phyloP scores from a whole-genome alignment of 129 eudicot genomes.

The sunflower (Helianthus annuus) region DNA sequence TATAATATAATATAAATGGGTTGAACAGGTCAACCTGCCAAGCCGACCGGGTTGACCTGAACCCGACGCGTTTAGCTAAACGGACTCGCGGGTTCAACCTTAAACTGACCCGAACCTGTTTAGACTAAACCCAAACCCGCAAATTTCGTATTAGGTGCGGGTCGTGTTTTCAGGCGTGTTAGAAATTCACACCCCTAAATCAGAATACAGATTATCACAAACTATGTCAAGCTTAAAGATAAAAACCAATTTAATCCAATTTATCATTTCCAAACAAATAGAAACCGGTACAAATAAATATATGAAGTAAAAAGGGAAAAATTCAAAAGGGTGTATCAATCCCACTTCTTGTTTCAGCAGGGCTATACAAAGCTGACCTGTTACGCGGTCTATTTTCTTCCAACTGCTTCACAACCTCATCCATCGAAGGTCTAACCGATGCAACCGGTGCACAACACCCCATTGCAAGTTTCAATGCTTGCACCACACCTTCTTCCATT shows the following conservation, averaged over 20 bases:
- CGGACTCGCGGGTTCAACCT: no score
- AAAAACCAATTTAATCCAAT: not conserved
- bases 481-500: slow-evolving; percentile 86
- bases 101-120: no score
- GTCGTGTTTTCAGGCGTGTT: no score
- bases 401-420: slow-evolving; percentile 75
- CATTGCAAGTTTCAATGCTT: slow-evolving; percentile 82
- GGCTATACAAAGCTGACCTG: slow-evolving; percentile 79
- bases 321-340: slow-evolving; percentile 66
- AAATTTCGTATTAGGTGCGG: no score
- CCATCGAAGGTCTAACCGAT: slow-evolving; percentile 66
- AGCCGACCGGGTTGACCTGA: no score
- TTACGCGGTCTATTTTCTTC: slow-evolving; percentile 79
- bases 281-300: not conserved
- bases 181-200: no score
- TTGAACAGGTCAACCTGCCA: no score
- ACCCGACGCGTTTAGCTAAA: no score
- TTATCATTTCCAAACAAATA: not conserved
- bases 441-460: slow-evolving; percentile 91
- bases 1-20: no score
- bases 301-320: not conserved
- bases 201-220: slow-evolving; percentile 1
- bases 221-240: not conserved
- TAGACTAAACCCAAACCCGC: no score
- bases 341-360: slow-evolving; percentile 78